These are phyloP conservation scores for Podosphaera fusca DNA, from an alignment of 2,329 filamentous ascomycete species.

Conservation along the genomic window DNA sequence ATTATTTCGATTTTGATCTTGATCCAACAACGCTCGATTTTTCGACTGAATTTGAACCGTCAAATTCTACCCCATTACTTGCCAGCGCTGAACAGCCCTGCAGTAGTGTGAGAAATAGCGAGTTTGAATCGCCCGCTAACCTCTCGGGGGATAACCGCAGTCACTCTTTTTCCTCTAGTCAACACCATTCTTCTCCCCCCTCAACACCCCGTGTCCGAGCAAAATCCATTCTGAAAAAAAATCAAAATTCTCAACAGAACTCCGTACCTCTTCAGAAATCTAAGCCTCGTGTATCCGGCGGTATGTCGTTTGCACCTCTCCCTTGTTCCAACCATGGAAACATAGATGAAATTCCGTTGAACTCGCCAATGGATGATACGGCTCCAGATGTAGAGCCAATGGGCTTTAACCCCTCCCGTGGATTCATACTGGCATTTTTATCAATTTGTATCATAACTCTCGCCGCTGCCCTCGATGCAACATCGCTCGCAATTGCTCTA, in stretches of 20 bases:
- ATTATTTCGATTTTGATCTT: not conserved
- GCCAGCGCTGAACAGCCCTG: no score
- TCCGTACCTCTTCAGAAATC: not conserved
- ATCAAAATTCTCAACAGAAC: not conserved
- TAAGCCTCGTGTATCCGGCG: not conserved
- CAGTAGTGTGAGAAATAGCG: no score
- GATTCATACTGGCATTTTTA: conserved; percentile 11
- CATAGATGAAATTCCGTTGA: not conserved
- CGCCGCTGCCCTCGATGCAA: conserved; percentile 42
- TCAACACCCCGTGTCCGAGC: not conserved
- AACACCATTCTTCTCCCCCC: no score
- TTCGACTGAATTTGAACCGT: not conserved
- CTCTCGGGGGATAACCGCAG: not conserved
- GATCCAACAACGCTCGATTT: not conserved
- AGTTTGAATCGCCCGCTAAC: no score
- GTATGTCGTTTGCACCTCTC: not conserved
- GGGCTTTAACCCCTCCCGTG: conserved; percentile 9
- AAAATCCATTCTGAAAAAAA: not conserved
- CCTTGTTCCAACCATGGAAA: not conserved
- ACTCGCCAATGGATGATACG: not conserved
- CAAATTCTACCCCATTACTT: not conserved
- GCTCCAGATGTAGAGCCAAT: conserved; percentile 1
- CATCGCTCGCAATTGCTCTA: conserved; percentile 38
- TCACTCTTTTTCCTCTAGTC: not conserved
- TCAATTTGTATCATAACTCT: conserved; percentile 25